Conservation (phyloP, 1,139 yeast genomes). For the Hyphopichia fennica region DNA sequence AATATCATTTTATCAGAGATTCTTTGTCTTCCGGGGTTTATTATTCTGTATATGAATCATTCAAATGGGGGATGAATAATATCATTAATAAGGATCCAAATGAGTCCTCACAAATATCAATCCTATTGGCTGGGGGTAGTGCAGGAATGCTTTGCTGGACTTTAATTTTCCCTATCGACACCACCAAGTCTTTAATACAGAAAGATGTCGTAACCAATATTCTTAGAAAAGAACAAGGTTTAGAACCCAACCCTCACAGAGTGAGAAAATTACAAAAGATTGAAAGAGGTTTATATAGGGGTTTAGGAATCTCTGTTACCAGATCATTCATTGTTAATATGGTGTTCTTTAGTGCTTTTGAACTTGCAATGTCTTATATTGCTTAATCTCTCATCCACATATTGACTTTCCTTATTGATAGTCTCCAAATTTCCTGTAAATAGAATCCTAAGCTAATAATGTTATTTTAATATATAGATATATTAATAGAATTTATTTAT, state of each 20-base stretch:
- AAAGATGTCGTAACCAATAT: conserved; percentile 70
- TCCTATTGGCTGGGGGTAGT: conserved; percentile 69
- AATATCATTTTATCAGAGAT: conserved; percentile 67
- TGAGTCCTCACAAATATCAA: conserved; percentile 33
- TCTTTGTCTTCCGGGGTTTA: conserved; percentile 71
- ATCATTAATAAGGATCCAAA: conserved; percentile 31
- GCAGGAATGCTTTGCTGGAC: conserved; percentile 78
- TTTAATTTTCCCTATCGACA: conserved; percentile 76
- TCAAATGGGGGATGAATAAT: conserved; percentile 48
- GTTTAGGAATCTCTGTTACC: conserved; percentile 70
- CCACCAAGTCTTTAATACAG: conserved; percentile 72
- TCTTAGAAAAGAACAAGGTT: conserved; percentile 50
- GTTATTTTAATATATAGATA: not conserved
- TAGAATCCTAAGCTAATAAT: not conserved
- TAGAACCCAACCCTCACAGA: conserved; percentile 32
- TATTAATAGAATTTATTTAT: not conserved
- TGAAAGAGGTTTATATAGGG: conserved; percentile 61
- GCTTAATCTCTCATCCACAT: conserved; percentile 19
- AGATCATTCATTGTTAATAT: conserved; percentile 73
- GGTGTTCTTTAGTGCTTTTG: conserved; percentile 75
- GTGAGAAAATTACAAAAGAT: conserved; percentile 34
- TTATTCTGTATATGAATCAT: conserved; percentile 72
- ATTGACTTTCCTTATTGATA: no score
- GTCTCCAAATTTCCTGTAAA: not conserved
- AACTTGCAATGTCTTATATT: conserved; percentile 58